A percentile compares a stretch with the other conserved stretches of the same genome.
phyloP scores from a whole-genome alignment of 768 basidiomycete genomes.

The Filobasidium floriforme region DNA sequence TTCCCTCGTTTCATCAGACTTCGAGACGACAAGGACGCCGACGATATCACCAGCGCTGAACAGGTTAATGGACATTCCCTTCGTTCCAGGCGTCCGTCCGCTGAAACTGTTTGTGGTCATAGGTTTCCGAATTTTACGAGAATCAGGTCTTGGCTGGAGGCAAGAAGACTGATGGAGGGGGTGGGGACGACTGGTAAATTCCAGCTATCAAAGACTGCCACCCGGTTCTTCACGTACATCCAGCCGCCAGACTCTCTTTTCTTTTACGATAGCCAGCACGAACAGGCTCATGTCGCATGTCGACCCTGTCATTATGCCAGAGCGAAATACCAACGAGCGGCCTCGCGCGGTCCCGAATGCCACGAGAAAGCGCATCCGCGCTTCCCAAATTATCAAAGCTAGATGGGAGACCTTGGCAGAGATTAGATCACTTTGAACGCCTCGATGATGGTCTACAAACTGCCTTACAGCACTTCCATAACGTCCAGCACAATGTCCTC shows the following conservation, averaged over 20 bases:
- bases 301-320: neutral
- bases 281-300: neutral
- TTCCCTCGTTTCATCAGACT: conserved; percentile 91
- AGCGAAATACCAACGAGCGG: neutral
- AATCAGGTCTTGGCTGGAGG: conserved; percentile 72
- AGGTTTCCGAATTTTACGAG: conserved; percentile 77
- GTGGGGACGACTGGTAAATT: conserved; percentile 45
- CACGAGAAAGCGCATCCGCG: conserved; percentile 2
- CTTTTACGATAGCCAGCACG: too few species aligned
- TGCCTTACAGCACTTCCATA: neutral
- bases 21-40: conserved; percentile 85
- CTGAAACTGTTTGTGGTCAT: neutral
- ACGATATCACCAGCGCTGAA: conserved; percentile 87
- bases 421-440: neutral
- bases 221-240: too few species aligned
- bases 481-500: neutral
- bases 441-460: neutral
- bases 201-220: neutral
- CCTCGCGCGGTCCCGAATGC: neutral
- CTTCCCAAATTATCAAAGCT: conserved; percentile 11
- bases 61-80: conserved; percentile 54
- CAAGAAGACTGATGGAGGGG: conserved; percentile 54
- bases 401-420: neutral
- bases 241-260: too few species aligned
- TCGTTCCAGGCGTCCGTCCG: neutral